Percentiles rank a stretch among this genome's conserved stretches.
These are phyloP conservation scores for Plenodomus lindquistii DNA, from an alignment of 2,329 filamentous ascomycete species.

Conservation along the genomic window DNA sequence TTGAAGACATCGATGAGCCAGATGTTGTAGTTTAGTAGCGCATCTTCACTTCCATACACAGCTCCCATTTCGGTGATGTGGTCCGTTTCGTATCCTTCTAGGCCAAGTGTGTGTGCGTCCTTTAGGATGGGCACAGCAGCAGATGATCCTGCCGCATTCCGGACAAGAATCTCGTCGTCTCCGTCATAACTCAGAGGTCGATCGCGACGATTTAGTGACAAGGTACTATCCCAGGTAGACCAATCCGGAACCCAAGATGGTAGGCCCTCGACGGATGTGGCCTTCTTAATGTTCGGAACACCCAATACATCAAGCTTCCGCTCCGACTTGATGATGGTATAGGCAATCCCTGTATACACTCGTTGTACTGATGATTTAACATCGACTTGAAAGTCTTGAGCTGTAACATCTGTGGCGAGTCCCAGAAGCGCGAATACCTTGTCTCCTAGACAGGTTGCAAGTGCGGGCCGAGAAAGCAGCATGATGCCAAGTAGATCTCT, in stretches of 20 bases:
- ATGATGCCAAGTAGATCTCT: conserved; percentile 8
- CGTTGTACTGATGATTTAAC: background rate
- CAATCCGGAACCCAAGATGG: conserved; percentile 2
- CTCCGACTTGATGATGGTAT: background rate
- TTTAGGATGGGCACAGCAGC: no score
- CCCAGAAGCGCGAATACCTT: conserved; percentile 19
- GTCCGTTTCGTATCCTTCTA: background rate
- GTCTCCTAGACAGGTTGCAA: conserved; percentile 15
- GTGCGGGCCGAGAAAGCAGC: conserved; percentile 8
- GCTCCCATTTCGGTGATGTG: background rate
- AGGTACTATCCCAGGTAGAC: conserved; percentile 1
- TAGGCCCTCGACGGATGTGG: background rate
- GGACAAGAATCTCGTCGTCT: background rate
- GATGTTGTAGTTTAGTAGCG: conserved; percentile 7
- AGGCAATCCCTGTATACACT: background rate
- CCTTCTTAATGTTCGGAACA: background rate
- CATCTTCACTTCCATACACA: conserved; percentile 4
- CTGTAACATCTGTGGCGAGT: conserved; percentile 3
- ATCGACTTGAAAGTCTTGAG: conserved; percentile 7
- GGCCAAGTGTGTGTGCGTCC: background rate
- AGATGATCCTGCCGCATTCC: conserved; percentile 1
- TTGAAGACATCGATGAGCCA: background rate
- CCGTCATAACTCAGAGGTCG: background rate
- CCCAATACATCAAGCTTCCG: background rate
- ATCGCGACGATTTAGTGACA: background rate